Evolutionary conservation across 345 rosid genomes (phyloP), one percentile per base, ranked within the genome.

Genomic region (Heritiera littoralis): DNA sequence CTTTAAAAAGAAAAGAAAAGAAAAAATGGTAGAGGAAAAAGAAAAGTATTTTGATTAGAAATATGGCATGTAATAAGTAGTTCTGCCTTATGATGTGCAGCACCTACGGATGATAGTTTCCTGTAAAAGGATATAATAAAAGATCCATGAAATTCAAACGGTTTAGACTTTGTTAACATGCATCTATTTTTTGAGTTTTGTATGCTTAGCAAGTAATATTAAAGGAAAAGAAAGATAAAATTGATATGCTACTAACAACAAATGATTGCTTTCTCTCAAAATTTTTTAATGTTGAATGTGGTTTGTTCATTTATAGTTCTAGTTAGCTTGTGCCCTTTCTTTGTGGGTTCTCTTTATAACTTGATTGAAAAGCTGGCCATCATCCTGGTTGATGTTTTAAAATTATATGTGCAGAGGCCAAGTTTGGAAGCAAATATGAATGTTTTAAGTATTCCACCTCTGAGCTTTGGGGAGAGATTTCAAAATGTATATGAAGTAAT

Each of bases 401-500:
- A 87, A 80, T 79, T 23, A 38, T 82, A 54, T 64, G 40, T 51
- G 17, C 72, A 81, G 61, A 82, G 83, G 83, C 78, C 89, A 41
- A 74, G 80, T 79, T 23, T 56, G 55, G 83, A 71, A 74, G 85
- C 85, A 78, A 73, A 75, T 69, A 69, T 79, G 77, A 87, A 80
- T 64, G 6, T 78, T 77, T 68, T 83, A 83, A 84, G 86, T 77
- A 79, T 85, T 83, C 98, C 99, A 43, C 97, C 97, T 80, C 86
- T 95, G 78, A 80, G 79, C 81, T 84, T 75, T 35, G 97, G 97
- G 80, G 98, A 93, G 84, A 84, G 86, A 35, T 95, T 95, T 86
- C 92, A 87, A 83, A 94, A 91, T 83, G 82, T 80, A 59, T 95
- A 93, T 86, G 89, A 91, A 81, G 92, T 93, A 54, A 80, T 91